Base-by-base conservation (phyloP, 1,284 basidiomycete species). In the Cryptococcus sp. region DNA sequence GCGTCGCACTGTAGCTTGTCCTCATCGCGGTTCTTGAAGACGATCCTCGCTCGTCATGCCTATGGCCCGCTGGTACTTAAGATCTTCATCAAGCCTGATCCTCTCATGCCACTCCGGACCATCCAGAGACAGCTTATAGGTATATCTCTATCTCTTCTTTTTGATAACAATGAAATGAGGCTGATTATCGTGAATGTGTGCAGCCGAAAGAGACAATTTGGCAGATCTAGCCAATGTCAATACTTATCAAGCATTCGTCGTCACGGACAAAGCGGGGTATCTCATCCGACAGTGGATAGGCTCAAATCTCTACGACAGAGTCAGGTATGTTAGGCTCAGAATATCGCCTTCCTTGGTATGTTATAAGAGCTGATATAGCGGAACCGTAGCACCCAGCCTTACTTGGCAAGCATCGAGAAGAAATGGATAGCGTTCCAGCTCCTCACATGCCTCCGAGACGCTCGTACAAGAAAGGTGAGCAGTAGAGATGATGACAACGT, bases 381-480 rank as follows among this genome's bases (percentile, higher is more conserved):
- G 4, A 17, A 10, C 26, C 20, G 11, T 65, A 97, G 95, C 73
- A 99, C 94, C 1, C 89, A 96, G 26, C 96, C 96, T 0, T 99
- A 99, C 79, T 82, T 99, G 50, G 89, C 87, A 57, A 75, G 83
- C 52, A 85, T 97, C 46, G 96, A 99, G 81, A 99, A 99, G 83
- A 92, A 93, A 72, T 99, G 96, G 96, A 92, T 99, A 62, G 88
- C 90, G 0, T 99, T 93, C 73, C 95, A 99, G 76, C 82, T 99
- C 1, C 81, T 99, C 52, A 88, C 85, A 29, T 92, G 89, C 2
- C 83, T 99, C 58, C 84, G 88, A 34, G 91, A 93, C 64, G 86
- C 91, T 0, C 85, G 91, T 23, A 87, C 86, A 54, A 86, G 88
- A 59, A 81, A 82, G 61, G 82, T 82, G 50, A 55, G 79, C 58